These are phyloP conservation scores for Aspergillus fischeri DNA, from an alignment of 2,329 filamentous ascomycete genomes.

Conservation along the genomic window DNA sequence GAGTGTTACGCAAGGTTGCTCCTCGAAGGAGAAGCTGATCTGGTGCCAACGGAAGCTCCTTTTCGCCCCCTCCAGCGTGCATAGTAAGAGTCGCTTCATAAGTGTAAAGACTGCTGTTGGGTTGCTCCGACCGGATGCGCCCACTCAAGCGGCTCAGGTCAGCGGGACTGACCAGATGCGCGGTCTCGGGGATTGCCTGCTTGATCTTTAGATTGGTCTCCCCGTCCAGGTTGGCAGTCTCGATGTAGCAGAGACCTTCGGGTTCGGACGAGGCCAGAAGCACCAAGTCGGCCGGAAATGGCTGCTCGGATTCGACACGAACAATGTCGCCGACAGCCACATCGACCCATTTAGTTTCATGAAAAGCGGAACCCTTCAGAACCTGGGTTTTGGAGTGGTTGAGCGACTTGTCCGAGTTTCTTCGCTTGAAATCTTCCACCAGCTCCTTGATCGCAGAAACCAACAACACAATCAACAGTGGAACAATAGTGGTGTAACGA, in stretches of 20 bases:
- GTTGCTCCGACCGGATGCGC: slow-evolving; percentile 87
- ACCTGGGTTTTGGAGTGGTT: slow-evolving; percentile 85
- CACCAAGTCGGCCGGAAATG: slow-evolving; percentile 91
- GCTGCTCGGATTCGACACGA: slow-evolving; percentile 87
- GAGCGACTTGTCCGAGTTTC: slow-evolving; percentile 76
- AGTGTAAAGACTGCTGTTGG: slow-evolving; percentile 96
- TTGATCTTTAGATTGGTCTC: slow-evolving; percentile 99
- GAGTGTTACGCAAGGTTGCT: slow-evolving; percentile 90
- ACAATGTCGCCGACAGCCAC: slow-evolving; percentile 90
- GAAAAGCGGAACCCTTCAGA: slow-evolving; percentile 76
- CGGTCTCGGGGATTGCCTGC: slow-evolving; percentile 90
- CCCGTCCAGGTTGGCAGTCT: slow-evolving; percentile 94
- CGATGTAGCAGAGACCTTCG: slow-evolving; percentile 96
- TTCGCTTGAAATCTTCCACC: slow-evolving; percentile 88
- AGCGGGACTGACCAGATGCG: slow-evolving; percentile 75
- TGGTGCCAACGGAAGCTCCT: slow-evolving; percentile 81
- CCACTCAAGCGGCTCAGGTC: slow-evolving; percentile 84
- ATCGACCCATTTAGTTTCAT: slow-evolving; percentile 89
- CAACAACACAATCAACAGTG: slow-evolving; percentile 80
- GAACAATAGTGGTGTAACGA: slow-evolving; percentile 90
- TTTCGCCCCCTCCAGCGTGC: slow-evolving; percentile 84
- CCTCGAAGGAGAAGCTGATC: slow-evolving; percentile 92
- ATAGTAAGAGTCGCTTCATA: slow-evolving; percentile 96
- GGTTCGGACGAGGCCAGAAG: slow-evolving; percentile 92
- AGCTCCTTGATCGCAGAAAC: slow-evolving; percentile 96